Percentiles rank a stretch among this genome's conserved stretches.
Conservation (phyloP, 768 basidiomycete species). For the Termitomyces sp. region DNA sequence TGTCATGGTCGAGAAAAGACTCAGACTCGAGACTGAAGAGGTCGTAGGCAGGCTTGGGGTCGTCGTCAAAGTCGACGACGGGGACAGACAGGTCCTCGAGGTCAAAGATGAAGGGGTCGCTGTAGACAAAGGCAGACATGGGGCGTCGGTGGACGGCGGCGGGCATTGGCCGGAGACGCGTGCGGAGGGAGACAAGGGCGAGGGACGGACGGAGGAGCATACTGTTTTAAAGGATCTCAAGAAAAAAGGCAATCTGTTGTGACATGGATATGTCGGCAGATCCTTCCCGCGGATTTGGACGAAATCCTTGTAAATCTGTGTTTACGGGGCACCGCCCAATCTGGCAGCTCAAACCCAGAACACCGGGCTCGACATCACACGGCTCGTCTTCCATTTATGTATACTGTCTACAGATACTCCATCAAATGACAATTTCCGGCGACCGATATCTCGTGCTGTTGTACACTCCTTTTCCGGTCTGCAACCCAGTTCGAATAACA, state of each 20-base stretch:
- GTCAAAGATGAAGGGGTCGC: constrained; percentile 55
- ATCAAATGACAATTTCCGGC: constrained; percentile 32
- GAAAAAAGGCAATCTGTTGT: constrained; percentile 1
- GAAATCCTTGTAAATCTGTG: not conserved
- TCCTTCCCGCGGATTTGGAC: not conserved
- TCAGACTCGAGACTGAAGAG: constrained; percentile 11
- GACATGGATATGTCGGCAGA: constrained; percentile 7
- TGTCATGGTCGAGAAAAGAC: constrained; percentile 17
- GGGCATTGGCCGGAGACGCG: constrained; percentile 30
- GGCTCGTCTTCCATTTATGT: constrained; percentile 1
- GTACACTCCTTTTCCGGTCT: constrained; percentile 88
- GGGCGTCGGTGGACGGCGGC: constrained; percentile 25
- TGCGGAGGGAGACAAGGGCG: constrained; percentile 19
- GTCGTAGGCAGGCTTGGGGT: constrained; percentile 34
- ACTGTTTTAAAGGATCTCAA: constrained; percentile 35
- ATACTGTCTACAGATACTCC: not conserved
- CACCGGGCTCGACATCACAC: not conserved
- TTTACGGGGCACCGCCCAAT: not conserved
- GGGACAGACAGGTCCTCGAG: constrained; percentile 42
- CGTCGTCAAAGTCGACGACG: constrained; percentile 30
- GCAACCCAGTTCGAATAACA: constrained; percentile 7
- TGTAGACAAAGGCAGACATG: constrained; percentile 13
- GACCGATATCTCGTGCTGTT: constrained; percentile 65
- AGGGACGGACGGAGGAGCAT: constrained; percentile 19
- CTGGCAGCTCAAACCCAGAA: constrained; percentile 1